A percentile compares a stretch with the other conserved stretches of the same genome.
These are phyloP conservation scores for Ustilago xerochloae DNA, from an alignment of 1,284 basidiomycete genomes.

Conservation along the genomic window DNA sequence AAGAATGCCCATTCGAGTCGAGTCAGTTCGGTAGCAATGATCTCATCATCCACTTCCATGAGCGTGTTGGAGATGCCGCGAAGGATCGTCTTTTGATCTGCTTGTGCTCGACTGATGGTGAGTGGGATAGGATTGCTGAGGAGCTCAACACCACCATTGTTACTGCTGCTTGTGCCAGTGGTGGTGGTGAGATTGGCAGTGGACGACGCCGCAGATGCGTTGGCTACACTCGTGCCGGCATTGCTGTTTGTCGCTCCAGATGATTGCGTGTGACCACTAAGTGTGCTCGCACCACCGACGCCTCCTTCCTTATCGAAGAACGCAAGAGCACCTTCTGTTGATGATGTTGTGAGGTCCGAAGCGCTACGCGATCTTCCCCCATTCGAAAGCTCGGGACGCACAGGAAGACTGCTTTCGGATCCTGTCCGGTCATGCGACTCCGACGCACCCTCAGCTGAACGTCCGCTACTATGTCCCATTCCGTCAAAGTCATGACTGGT, in stretches of 20 bases:
- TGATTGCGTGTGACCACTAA: slow-evolving; percentile 14
- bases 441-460: not conserved
- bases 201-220: slow-evolving; percentile 10
- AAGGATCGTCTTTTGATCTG: slow-evolving; percentile 46
- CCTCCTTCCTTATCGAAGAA: slow-evolving; percentile 8
- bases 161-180: slow-evolving; percentile 10
- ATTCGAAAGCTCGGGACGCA: slow-evolving; percentile 10
- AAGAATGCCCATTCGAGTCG: slow-evolving; percentile 60
- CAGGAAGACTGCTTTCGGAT: slow-evolving; percentile 33
- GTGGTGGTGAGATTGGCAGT: slow-evolving; percentile 6
- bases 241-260: not conserved
- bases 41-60: slow-evolving; percentile 52
- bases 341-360: slow-evolving; percentile 42
- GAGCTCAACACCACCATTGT: too few species aligned
- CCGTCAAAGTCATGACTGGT: slow-evolving; percentile 38
- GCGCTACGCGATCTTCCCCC: slow-evolving; percentile 37
- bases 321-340: slow-evolving; percentile 14
- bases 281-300: slow-evolving; percentile 3
- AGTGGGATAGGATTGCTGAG: not conserved
- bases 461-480: not conserved
- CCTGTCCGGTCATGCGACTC: slow-evolving; percentile 31
- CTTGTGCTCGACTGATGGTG: not conserved
- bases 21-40: slow-evolving; percentile 58
- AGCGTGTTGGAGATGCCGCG: slow-evolving; percentile 57
- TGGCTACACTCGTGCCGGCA: slow-evolving; percentile 1